A percentile compares a stretch with the other conserved stretches of the same genome.
Conservation (phyloP, 2,329 filamentous ascomycete species). For the Cladophialophora chaetospira region DNA sequence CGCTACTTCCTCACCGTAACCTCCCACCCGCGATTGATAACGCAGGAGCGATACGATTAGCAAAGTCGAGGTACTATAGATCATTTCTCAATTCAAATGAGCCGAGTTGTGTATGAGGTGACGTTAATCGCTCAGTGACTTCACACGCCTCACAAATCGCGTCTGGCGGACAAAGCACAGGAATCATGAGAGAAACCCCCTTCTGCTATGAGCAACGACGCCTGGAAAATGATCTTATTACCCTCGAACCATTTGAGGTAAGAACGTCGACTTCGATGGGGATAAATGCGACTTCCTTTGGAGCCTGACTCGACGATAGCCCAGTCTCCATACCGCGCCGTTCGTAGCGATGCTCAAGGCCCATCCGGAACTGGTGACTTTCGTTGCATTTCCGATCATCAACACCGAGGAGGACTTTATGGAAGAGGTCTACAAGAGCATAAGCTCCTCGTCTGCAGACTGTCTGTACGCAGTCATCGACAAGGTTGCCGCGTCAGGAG, state of each 20-base stretch:
- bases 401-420: conserved; percentile 4
- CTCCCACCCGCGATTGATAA: too few relatives aligned
- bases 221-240: conserved; percentile 7
- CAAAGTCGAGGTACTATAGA: too few relatives aligned
- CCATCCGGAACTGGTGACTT: background rate
- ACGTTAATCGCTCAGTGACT: too few relatives aligned
- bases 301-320: background rate
- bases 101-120: too few relatives aligned
- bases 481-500: background rate
- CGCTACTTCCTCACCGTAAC: too few relatives aligned
- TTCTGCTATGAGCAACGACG: conserved; percentile 7
- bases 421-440: background rate
- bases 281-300: background rate
- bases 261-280: background rate
- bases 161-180: too few relatives aligned
- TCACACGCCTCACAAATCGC: too few relatives aligned
- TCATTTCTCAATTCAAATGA: too few relatives aligned
- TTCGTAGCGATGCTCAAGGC: background rate
- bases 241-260: conserved; percentile 6
- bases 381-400: background rate
- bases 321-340: background rate
- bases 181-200: too few relatives aligned
- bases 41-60: too few relatives aligned
- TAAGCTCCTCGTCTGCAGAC: background rate
- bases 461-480: conserved; percentile 9